Evolutionary conservation across 2,329 filamentous ascomycete species (phyloP).

Genomic region (Trichoderma sp.): DNA sequence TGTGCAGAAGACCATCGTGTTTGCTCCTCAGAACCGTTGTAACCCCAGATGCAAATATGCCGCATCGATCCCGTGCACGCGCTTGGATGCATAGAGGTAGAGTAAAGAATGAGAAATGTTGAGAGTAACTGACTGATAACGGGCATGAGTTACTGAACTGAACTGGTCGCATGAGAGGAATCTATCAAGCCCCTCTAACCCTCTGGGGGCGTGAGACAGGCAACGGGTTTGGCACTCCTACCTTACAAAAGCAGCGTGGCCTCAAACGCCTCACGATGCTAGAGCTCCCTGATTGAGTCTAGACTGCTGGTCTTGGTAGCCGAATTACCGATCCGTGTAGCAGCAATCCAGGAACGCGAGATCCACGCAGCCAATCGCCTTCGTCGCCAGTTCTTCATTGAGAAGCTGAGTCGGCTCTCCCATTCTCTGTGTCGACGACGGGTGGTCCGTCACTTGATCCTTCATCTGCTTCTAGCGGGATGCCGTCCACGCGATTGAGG

Average conservation of each 20-base stretch:
- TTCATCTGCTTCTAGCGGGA: conserved; percentile 8
- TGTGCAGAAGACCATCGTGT: not conserved
- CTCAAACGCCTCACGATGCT: conserved; percentile 8
- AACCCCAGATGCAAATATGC: not conserved
- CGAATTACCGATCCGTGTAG: conserved; percentile 20
- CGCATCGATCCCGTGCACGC: conserved; percentile 2
- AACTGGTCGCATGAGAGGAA: not conserved
- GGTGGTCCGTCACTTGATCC: conserved; percentile 15
- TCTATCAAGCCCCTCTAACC: not conserved
- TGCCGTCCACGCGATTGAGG: not conserved
- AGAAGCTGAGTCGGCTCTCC: conserved; percentile 11
- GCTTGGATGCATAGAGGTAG: not conserved
- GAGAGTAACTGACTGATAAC: not conserved
- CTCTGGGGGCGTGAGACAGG: not conserved
- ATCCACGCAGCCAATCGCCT: conserved; percentile 12
- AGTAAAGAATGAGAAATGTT: not conserved
- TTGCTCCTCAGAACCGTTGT: conserved; percentile 2
- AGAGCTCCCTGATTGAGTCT: conserved; percentile 14
- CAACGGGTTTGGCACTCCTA: conserved; percentile 1
- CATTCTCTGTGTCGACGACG: not conserved
- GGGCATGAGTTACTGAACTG: not conserved
- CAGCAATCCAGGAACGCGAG: conserved; percentile 19
- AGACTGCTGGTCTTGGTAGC: not conserved
- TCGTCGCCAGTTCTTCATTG: not conserved
- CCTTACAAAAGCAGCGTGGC: conserved; percentile 19